Evolutionary conservation across 176 grass and related monocot genomes (phyloP).

Genomic region (Puccinellia tenuiflora): DNA sequence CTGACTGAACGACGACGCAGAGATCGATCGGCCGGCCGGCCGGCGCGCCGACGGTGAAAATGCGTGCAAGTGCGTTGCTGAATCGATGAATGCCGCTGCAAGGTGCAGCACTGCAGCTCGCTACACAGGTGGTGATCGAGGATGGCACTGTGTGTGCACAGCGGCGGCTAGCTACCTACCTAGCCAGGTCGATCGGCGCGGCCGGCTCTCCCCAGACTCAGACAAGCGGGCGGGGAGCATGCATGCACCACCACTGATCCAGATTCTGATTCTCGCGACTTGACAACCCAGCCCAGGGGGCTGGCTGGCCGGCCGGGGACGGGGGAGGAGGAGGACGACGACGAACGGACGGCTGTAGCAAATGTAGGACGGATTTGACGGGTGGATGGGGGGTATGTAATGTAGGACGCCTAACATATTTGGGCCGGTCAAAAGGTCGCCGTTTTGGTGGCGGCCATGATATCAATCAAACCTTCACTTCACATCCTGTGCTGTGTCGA

Average conservation of each 20-base stretch:
- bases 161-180: background rate
- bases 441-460: conserved; percentile 30
- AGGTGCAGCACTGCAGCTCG: background rate
- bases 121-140: background rate
- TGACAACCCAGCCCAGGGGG: background rate
- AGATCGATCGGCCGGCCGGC: too few species aligned
- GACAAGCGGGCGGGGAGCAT: background rate
- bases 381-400: background rate
- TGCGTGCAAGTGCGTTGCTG: background rate
- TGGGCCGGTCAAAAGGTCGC: conserved; percentile 31
- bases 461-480: too few species aligned
- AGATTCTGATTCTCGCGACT: conserved; percentile 46
- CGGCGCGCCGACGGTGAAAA: background rate
- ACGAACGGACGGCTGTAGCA: background rate
- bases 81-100: too few species aligned
- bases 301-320: background rate
- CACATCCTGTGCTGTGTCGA: too few species aligned
- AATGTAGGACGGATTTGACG: background rate
- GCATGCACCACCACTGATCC: conserved; percentile 32
- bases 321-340: background rate
- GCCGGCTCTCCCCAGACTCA: background rate
- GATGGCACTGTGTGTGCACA: conserved; percentile 24
- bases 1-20: too few species aligned
- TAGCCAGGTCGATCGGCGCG: background rate
- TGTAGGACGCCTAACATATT: background rate